A percentile compares a stretch with the other conserved stretches of the same genome.
Conservation (phyloP, 106 monocot species). For the Dendrobium chrysotoxum region DNA sequence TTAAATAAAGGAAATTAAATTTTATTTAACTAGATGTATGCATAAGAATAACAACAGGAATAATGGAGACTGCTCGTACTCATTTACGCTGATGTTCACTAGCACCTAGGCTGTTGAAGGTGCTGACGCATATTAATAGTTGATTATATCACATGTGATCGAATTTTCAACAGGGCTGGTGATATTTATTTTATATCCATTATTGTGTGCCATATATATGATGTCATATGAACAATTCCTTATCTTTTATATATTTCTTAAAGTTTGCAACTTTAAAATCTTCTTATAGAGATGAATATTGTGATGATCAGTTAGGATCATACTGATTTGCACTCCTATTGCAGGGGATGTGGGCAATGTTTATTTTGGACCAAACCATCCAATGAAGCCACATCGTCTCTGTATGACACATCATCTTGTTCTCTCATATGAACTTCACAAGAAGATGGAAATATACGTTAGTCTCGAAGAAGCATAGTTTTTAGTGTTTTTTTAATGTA, state of each 20-base stretch:
- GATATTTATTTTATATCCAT: background rate
- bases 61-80: background rate
- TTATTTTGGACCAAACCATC: slow-evolving; percentile 96
- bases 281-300: background rate
- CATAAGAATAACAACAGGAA: background rate
- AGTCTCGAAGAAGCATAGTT: slow-evolving; percentile 26
- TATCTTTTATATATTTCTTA: background rate
- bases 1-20: background rate
- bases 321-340: slow-evolving; percentile 9
- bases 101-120: background rate
- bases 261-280: background rate
- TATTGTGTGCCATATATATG: background rate
- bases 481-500: background rate
- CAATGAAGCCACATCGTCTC: slow-evolving; percentile 97
- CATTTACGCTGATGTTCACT: background rate
- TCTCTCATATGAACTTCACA: slow-evolving; percentile 87
- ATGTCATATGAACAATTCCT: background rate
- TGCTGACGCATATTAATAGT: background rate
- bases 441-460: slow-evolving; percentile 99
- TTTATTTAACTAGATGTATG: background rate
- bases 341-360: slow-evolving; percentile 96
- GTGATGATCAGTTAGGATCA: background rate
- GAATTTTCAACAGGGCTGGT: background rate
- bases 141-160: background rate
- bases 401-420: slow-evolving; percentile 99